Conservation (phyloP, 2,329 filamentous ascomycete genomes). For the Xylariaceae sp. region DNA sequence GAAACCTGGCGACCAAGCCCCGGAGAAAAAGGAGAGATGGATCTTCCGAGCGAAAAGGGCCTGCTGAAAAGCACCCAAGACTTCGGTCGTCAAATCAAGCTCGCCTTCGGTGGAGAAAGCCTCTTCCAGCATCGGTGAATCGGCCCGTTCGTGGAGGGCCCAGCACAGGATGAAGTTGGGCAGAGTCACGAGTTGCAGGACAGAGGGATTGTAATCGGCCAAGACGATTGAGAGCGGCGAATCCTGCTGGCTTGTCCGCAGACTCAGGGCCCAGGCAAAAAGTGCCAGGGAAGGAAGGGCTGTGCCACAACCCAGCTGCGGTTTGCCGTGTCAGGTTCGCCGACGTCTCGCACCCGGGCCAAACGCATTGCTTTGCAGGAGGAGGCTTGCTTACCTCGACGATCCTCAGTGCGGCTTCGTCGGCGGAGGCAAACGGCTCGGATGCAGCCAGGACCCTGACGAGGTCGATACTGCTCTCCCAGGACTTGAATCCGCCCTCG, state of each 20-base stretch:
- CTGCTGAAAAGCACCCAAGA: constrained; percentile 51
- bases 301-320: constrained; percentile 69
- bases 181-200: constrained; percentile 69
- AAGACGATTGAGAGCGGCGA: constrained; percentile 52
- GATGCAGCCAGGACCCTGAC: constrained; percentile 56
- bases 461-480: constrained; percentile 78
- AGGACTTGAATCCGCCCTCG: constrained; percentile 83
- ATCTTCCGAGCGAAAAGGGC: constrained; percentile 45
- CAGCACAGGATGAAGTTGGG: constrained; percentile 71
- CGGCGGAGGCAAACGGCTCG: constrained; percentile 25
- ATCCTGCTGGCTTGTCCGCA: constrained; percentile 12
- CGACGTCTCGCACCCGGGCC: constrained; percentile 3
- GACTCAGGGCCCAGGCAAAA: constrained; percentile 52
- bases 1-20: constrained; percentile 64
- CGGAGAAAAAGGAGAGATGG: constrained; percentile 60
- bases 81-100: constrained; percentile 52
- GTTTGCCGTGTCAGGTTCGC: constrained; percentile 19
- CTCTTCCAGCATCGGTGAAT: constrained; percentile 31
- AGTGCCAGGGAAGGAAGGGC: constrained; percentile 65
- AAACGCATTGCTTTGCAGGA: not conserved
- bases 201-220: constrained; percentile 73
- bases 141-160: constrained; percentile 39
- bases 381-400: constrained; percentile 42
- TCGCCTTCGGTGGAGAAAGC: constrained; percentile 43
- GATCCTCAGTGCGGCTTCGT: constrained; percentile 33